These are phyloP conservation scores for Trichoderma oligosporum DNA, from an alignment of 2,329 filamentous ascomycete genomes.

Conservation along the genomic window DNA sequence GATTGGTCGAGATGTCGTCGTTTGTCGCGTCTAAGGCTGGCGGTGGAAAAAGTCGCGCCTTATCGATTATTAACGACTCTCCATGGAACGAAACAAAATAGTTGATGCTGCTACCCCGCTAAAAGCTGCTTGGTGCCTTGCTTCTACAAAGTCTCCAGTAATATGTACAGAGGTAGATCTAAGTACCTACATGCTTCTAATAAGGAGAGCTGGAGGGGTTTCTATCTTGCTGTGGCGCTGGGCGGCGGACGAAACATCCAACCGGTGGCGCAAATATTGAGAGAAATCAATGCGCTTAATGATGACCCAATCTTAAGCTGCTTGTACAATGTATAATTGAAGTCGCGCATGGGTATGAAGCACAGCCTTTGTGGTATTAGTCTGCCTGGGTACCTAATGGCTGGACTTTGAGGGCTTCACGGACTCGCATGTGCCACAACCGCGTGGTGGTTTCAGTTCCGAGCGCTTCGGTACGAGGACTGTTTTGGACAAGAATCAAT, in stretches of 20 bases:
- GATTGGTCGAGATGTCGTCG: background rate
- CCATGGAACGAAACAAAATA: too few relatives aligned
- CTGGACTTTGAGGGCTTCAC: background rate
- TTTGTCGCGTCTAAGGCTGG: background rate
- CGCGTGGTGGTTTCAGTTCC: background rate
- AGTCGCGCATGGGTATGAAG: background rate
- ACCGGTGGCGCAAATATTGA: conserved; percentile 10
- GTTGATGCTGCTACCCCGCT: conserved; percentile 1
- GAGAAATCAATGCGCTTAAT: background rate
- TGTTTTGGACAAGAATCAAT: background rate
- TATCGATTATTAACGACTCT: background rate
- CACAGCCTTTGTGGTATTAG: background rate
- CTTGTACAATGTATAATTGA: background rate
- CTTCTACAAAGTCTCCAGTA: background rate
- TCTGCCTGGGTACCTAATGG: background rate
- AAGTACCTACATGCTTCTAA: conserved; percentile 10
- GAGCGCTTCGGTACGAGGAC: conserved; percentile 5
- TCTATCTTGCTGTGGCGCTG: conserved; percentile 11
- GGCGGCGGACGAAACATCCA: conserved; percentile 10
- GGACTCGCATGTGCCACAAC: conserved; percentile 7
- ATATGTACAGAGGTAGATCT: background rate
- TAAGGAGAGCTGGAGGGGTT: conserved; percentile 18
- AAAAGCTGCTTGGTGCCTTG: conserved; percentile 13
- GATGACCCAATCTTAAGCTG: background rate
- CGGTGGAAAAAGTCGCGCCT: background rate